These are phyloP conservation scores for Talaromyces sp. DNA, from an alignment of 2,329 filamentous ascomycete species.

Conservation along the genomic window DNA sequence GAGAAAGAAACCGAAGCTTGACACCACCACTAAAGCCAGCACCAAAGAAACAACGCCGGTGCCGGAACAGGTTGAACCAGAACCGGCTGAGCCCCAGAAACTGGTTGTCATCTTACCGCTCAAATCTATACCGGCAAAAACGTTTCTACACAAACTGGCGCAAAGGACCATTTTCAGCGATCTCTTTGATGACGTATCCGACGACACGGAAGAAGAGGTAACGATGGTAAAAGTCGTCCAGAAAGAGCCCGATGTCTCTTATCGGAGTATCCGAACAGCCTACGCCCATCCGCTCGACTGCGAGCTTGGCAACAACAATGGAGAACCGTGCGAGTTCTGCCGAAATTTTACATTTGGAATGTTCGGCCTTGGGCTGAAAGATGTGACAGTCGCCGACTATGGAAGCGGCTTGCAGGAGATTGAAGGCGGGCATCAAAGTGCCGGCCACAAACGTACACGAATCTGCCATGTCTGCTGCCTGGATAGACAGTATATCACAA, in stretches of 20 bases:
- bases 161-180: neutral
- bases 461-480: slow-evolving; percentile 37
- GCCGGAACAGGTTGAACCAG: neutral
- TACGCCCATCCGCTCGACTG: slow-evolving; percentile 8
- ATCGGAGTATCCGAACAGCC: neutral
- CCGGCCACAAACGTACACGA: slow-evolving; percentile 25
- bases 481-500: slow-evolving; percentile 27
- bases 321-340: slow-evolving; percentile 38
- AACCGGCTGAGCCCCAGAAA: neutral
- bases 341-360: slow-evolving; percentile 34
- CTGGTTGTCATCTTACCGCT: neutral
- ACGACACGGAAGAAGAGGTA: neutral
- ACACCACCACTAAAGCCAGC: neutral
- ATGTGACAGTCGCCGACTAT: slow-evolving; percentile 31
- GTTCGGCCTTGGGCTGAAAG: slow-evolving; percentile 30
- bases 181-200: neutral
- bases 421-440: slow-evolving; percentile 29
- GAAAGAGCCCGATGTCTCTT: neutral
- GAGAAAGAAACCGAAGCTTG: neutral
- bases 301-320: slow-evolving; percentile 4
- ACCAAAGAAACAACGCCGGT: neutral
- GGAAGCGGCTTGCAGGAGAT: slow-evolving; percentile 35
- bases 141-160: neutral
- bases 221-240: neutral
- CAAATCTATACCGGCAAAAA: slow-evolving; percentile 2